Evolutionary conservation across 768 basidiomycete genomes (phyloP).

Genomic region (Melanogaster broomeanus): DNA sequence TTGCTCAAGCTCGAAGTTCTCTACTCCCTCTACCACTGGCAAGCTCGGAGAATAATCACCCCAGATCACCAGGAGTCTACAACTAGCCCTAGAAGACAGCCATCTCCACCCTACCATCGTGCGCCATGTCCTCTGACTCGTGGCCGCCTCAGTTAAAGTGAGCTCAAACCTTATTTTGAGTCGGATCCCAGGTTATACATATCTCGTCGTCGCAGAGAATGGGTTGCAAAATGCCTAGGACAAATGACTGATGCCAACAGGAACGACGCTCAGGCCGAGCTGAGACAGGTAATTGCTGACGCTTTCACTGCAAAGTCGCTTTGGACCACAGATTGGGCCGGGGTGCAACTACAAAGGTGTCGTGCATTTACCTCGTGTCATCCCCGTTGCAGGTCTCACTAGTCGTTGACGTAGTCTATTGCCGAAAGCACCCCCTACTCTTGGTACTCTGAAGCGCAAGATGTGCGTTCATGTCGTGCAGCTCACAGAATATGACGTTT

Average conservation of each 20-base stretch:
- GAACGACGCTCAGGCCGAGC: conserved; percentile 85
- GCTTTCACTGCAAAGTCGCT: conserved; percentile 83
- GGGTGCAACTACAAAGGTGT: conserved; percentile 85
- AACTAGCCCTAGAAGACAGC: background rate
- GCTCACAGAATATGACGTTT: background rate
- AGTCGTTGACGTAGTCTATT: conserved; percentile 45
- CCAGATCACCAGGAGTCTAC: background rate
- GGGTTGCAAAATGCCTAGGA: conserved; percentile 92
- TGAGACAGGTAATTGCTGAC: conserved; percentile 96
- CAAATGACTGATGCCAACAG: conserved; percentile 90
- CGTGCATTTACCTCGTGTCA: background rate
- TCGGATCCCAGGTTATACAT: conserved; percentile 7
- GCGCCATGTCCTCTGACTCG: conserved; percentile 68
- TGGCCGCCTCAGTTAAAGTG: conserved; percentile 84
- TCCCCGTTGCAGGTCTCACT: conserved; percentile 14
- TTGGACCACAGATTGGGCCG: conserved; percentile 94
- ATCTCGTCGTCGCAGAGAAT: conserved; percentile 60
- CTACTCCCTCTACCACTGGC: too few species aligned
- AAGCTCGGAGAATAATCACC: background rate
- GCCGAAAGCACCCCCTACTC: conserved; percentile 55
- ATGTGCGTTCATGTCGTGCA: conserved; percentile 42
- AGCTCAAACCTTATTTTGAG: conserved; percentile 15
- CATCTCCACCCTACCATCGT: background rate
- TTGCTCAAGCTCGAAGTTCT: too few species aligned
- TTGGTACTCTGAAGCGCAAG: conserved; percentile 69